Conservation (phyloP, 83 land plant species). For the Picea engelmannii region DNA sequence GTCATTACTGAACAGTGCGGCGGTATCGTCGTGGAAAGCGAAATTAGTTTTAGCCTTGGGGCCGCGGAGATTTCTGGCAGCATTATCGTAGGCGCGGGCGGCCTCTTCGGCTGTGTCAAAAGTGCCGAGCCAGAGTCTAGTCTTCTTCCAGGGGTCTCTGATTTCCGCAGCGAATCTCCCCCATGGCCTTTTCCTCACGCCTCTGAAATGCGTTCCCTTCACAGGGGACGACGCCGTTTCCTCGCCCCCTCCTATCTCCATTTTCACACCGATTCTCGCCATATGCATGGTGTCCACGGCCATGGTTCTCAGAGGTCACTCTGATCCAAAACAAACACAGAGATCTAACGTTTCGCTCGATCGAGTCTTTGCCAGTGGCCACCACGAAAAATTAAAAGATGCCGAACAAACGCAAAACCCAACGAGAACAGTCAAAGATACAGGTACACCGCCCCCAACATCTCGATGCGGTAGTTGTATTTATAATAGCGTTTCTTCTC, state of each 20-base stretch:
- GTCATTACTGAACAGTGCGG: neutral
- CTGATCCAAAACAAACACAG: neutral
- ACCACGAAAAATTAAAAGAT: no score
- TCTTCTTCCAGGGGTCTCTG: conserved; percentile 14
- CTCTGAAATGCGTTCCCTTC: conserved; percentile 12
- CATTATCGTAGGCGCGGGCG: conserved; percentile 9
- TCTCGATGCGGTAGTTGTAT: no score
- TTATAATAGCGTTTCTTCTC: no score
- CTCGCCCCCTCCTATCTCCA: neutral
- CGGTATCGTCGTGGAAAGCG: neutral
- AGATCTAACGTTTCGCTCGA: no score
- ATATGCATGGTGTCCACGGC: conserved; percentile 9
- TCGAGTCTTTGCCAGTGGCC: no score
- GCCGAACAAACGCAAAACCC: no score
- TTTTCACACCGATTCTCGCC: conserved; percentile 8
- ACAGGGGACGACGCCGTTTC: neutral
- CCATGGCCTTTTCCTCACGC: conserved; percentile 10
- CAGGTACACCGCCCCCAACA: no score
- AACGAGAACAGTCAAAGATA: no score
- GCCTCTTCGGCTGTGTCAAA: neutral
- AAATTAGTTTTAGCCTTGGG: conserved; percentile 16
- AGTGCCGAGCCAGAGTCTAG: conserved; percentile 8
- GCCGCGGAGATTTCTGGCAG: conserved; percentile 7
- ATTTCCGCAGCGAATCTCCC: conserved; percentile 10
- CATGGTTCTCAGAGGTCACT: neutral